These are phyloP conservation scores for Pisolithus thermaeus DNA, from an alignment of 1,284 basidiomycete genomes.

Conservation along the genomic window DNA sequence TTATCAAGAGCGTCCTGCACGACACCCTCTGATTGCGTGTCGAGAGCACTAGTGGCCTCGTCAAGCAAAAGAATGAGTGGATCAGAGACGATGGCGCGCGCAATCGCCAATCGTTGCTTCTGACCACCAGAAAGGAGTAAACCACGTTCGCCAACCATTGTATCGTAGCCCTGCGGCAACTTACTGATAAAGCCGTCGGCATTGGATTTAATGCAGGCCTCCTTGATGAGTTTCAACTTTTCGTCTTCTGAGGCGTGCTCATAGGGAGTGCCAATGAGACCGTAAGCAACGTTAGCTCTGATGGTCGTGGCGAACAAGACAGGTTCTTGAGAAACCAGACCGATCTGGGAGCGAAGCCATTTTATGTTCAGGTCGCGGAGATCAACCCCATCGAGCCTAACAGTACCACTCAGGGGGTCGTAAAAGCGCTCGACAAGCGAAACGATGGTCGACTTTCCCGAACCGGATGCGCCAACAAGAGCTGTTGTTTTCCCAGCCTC, in stretches of 20 bases:
- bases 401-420: constrained; percentile 69
- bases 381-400: constrained; percentile 78
- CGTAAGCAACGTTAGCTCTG: constrained; percentile 80
- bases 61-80: constrained; percentile 80
- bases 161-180: too few species aligned
- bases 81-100: constrained; percentile 90
- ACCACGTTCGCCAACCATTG: too few species aligned
- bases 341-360: constrained; percentile 89
- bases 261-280: too few species aligned
- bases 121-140: too few species aligned
- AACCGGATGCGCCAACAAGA: constrained; percentile 87
- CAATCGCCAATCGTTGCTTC: constrained; percentile 89
- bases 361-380: constrained; percentile 77
- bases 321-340: constrained; percentile 87
- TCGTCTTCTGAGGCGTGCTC: too few species aligned
- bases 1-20: constrained; percentile 96
- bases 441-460: constrained; percentile 81
- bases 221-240: too few species aligned
- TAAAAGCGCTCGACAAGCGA: constrained; percentile 85
- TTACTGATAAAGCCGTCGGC: too few species aligned
- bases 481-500: constrained; percentile 77
- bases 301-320: constrained; percentile 81
- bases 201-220: too few species aligned
- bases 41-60: constrained; percentile 87
- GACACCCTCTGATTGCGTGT: constrained; percentile 86